These are phyloP conservation scores for Hirsutella minnesotensis DNA, from an alignment of 2,329 filamentous ascomycete species.

Conservation along the genomic window DNA sequence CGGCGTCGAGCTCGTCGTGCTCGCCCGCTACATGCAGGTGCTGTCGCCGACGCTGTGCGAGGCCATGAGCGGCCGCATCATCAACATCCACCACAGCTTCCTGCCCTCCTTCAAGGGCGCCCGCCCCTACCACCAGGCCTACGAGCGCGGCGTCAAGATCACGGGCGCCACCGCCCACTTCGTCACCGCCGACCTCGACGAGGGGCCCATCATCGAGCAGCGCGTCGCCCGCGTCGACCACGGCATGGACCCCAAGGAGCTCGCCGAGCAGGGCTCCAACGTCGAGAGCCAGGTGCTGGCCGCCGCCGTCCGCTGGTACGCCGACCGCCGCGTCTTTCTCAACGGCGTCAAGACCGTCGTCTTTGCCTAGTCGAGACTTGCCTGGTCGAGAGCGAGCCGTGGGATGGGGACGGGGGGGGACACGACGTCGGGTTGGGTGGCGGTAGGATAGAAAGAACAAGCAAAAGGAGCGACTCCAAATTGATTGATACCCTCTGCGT, in stretches of 20 bases:
- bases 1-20: conserved; percentile 64
- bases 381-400: no score
- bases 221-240: conserved; percentile 67
- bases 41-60: conserved; percentile 62
- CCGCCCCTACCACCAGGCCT: conserved; percentile 80
- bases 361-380: conserved; percentile 28
- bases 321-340: conserved; percentile 64
- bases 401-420: no score
- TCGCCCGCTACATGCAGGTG: conserved; percentile 84
- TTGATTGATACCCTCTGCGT: no score
- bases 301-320: conserved; percentile 74
- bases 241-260: conserved; percentile 59
- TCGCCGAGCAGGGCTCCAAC: conserved; percentile 71
- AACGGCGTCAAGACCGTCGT: conserved; percentile 75
- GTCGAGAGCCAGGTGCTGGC: conserved; percentile 76
- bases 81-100: conserved; percentile 88
- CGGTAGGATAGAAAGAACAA: no score
- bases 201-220: conserved; percentile 84
- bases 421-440: no score
- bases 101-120: conserved; percentile 80
- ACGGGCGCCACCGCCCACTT: conserved; percentile 80
- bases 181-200: conserved; percentile 73
- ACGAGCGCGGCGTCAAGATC: conserved; percentile 78
- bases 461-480: no score
- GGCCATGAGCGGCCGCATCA: conserved; percentile 75